Evolutionary conservation across 2,329 filamentous ascomycete genomes (phyloP).

Genomic region (Gliomastix tumulicola): DNA sequence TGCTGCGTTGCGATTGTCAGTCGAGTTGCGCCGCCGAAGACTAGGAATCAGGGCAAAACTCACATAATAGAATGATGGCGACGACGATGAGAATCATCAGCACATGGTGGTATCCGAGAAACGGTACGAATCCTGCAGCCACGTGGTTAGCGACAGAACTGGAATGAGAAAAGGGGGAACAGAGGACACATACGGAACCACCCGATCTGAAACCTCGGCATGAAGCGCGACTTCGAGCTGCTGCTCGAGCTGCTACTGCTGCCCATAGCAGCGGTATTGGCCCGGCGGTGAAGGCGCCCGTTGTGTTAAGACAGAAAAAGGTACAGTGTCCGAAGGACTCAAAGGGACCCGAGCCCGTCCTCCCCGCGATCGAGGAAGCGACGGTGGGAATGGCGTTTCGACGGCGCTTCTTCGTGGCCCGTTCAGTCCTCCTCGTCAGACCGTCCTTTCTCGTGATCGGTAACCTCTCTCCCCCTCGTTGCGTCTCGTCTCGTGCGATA

Average conservation of each 20-base stretch:
- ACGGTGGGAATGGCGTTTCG: too few species aligned
- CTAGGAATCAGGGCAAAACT: too few species aligned
- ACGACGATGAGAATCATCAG: slow-evolving; percentile 96
- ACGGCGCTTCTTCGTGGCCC: too few species aligned
- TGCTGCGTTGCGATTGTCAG: too few species aligned
- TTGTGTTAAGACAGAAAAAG: not conserved
- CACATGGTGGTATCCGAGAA: slow-evolving; percentile 73
- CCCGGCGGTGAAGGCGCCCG: too few species aligned
- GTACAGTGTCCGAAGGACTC: not conserved
- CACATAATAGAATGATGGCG: slow-evolving; percentile 91
- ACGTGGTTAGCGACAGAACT: slow-evolving; percentile 1
- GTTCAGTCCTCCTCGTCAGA: too few species aligned
- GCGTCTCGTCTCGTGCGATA: too few species aligned
- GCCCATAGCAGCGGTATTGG: slow-evolving; percentile 5
- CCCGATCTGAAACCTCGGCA: slow-evolving; percentile 34
- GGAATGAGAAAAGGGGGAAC: not conserved
- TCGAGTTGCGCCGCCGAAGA: too few species aligned
- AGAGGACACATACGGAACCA: slow-evolving; percentile 37
- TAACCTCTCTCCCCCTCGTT: too few species aligned
- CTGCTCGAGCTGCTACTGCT: slow-evolving; percentile 5
- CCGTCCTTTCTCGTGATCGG: too few species aligned
- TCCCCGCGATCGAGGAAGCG: too few species aligned
- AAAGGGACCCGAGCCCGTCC: not conserved
- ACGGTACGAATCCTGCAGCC: slow-evolving; percentile 53
- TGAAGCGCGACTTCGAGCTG: slow-evolving; percentile 6